Base-by-base conservation (phyloP, 352 stramenopile genomes). In the Globisporangium cylindrosporum region DNA sequence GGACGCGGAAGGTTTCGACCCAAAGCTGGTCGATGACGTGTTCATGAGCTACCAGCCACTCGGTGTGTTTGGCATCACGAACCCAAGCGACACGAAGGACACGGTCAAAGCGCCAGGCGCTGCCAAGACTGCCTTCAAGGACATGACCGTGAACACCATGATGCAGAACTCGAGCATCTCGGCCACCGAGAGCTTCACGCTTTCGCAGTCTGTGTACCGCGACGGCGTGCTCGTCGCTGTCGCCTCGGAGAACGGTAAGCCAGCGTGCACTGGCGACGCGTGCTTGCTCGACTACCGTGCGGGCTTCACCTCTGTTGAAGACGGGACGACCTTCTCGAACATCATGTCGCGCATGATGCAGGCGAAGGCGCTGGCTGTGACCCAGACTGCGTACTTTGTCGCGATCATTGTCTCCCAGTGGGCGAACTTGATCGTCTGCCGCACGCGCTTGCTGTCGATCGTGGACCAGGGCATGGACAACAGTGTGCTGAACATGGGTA, bases 401-500 rank as follows among this genome's bases (percentile, higher is more conserved):
- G 80, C 79, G 2, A 75, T 96, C 48, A 86, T 96, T 9, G 65
- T 97, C 36, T 82, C 84, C 38, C 91, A 97, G 73, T 95, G 88
- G 78, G 79, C 89, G 24, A 91, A 96, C 66, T 36, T 97, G 22
- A 67, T 97, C 14, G 86, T 96, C 56, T 96, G 84, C 73, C 95
- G 94, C 67, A 97, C 91, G 41, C 79, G 91, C 7, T 80, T 90
- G 76, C 76, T 97, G 34, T 95, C 83, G 48, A 83, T 97, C 66
- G 70, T 81, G 54, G 74, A 89, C 20, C 91, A 97, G 64, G 91
- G 91, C 65, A 95, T 97, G 86, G 64, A 79, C 43, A 97, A 97
- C 78, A 83, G 69, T 9, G 83, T 93, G 66, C 82, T 97, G 67
- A 95, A 96, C 74, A 95, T 96, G 74, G 88, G 88, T 14, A 77